A percentile compares a stretch with the other conserved stretches of the same genome.
Conservation (phyloP, 371 early-diverging fungal species). For the Smittium mucronatum region DNA sequence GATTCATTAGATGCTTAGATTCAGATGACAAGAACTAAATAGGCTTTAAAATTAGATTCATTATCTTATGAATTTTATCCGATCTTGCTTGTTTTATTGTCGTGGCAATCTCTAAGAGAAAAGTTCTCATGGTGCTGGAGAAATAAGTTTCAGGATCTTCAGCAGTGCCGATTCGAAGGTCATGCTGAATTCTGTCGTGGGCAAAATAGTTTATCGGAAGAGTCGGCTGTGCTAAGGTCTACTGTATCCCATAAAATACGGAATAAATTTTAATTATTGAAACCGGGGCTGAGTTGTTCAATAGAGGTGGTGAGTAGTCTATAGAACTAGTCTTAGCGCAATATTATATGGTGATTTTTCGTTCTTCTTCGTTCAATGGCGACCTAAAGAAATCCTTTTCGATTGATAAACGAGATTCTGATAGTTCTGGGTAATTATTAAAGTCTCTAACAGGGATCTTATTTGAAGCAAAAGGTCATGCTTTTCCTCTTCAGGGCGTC, state of each 20-base stretch:
- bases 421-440: background rate
- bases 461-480: background rate
- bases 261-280: background rate
- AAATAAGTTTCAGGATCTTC: background rate
- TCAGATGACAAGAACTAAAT: background rate
- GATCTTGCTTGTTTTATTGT: background rate
- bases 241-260: background rate
- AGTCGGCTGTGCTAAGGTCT: background rate
- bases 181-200: background rate
- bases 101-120: background rate
- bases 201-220: background rate
- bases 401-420: background rate
- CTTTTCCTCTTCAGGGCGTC: background rate
- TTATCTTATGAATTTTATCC: background rate
- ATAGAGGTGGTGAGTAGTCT: background rate
- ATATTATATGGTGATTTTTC: background rate
- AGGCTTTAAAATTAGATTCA: background rate
- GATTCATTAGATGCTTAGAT: background rate
- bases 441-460: background rate
- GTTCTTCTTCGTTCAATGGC: background rate
- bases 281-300: background rate
- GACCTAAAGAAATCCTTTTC: constrained; percentile 2
- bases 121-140: background rate
- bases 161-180: background rate
- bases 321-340: background rate